Evolutionary conservation across 2,329 filamentous ascomycete species (phyloP), one percentile per base, ranked within the genome.

Genomic region (Pseudonectria foliicola): DNA sequence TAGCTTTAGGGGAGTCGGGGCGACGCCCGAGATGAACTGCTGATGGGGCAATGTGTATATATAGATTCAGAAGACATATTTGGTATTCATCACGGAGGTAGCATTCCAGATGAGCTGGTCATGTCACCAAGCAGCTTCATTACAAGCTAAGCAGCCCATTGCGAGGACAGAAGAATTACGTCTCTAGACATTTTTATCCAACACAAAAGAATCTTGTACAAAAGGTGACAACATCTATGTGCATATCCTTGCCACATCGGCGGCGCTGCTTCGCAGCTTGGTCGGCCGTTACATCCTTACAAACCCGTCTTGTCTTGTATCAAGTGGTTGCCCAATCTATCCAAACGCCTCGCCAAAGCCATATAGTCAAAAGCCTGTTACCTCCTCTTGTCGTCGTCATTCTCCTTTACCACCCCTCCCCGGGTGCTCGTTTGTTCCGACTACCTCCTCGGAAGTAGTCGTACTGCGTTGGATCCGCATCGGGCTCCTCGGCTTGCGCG

Each of bases 371-470:
- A 33, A 25, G 26, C 27, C 26, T 31, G 25, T 34, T 35, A 29
- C n/a, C 25, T 10, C 7, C 10, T 25, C 6, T 18, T 21, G 13
- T 33, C 26, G 4, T 25, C 15, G 5, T 21, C 18, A 31, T 12
- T 15, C 29, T 12, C 11, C 23, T 14, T 48, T 55, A 64, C 62
- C 61, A 66, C 6, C 62, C 61, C 39, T 64, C 55, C 1, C 63
- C 63, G n/a, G 62, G 62, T 13, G 47, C 48, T 25, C 50, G 51
- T 25, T 49, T 37, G 33, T 50, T 33, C 37, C 46, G 46, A 16
- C 27, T 45, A 13, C 54, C 60, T 4, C 64, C 61, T 18, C 74
- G 64, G 54, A 77, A 77, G 45, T 77, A 77, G 51, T 77, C 73
- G 44, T 77, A 77, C 40, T 67, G 63, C 45, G 63, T 56, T 7